Base-by-base conservation (phyloP, 2,329 filamentous ascomycete species). In the Monilinia fructicola region DNA sequence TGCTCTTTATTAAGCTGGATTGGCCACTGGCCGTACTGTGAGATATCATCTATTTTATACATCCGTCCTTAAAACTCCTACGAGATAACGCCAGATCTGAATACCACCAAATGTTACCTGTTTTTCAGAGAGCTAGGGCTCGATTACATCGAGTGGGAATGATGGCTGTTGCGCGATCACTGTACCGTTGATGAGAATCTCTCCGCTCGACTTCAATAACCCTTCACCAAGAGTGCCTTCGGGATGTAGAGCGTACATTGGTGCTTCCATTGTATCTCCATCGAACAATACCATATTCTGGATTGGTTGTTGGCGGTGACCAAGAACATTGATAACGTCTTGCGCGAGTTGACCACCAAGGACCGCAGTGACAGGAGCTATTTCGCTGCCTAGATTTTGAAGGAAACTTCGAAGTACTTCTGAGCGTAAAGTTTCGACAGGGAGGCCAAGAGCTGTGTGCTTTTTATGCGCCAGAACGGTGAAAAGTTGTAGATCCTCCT, bases 221-320 rank as follows among this genome's bases (percentile, higher is more conserved):
- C 77, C 78, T 31, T 79, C 77, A 53, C 86, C 86, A 16, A 88
- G 79, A 28, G 75, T 76, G 35, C 84, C 85, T 65, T 87, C 84
- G 0, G 92, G 91, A 75, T 96, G 92, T 53, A 98, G 81, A 2
- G 92, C 85, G 76, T 95, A 97, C 71, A 95, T 88, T 2, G 87
- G 87, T 0, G 90, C 91, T 71, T 91, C 86, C 78, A 91, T 90
- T 55, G 84, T 85, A 72, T 92, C 90, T 18, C 93, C 93, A 77
- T 98, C 93, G 74, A 98, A 97, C 26, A 98, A 82, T 60, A 97
- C 85, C 77, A 97, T 87, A 78, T 99, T 99, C 80, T 99, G 95
- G 53, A 99, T 90, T 0, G 95, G 95, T 78, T 97, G 95, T 79
- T 98, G 93, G 52, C 90, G 88, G 76, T 91, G 88, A 59, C 93